Base-by-base conservation (phyloP, 2,329 filamentous ascomycete species). In the Aureobasidium sp. region DNA sequence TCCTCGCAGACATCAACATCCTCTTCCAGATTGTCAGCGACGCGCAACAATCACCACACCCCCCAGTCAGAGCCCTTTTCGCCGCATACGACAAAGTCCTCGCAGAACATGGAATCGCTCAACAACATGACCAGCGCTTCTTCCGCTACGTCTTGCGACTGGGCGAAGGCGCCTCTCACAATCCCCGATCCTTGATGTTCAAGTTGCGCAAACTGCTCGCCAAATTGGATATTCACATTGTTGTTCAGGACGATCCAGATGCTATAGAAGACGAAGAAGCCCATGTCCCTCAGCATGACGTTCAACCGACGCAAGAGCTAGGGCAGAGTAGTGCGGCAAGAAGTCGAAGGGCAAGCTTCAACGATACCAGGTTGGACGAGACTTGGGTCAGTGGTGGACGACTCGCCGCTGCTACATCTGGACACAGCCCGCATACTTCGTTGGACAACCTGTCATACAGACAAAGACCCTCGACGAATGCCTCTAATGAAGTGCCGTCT, bases 141-240 rank as follows among this genome's bases (percentile, higher is more conserved):
- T 85, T 90, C 65, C 84, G 87, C 64, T 85, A 95, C 67, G 75
- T 96, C 60, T 89, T 94, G 71, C 86, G 86, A 67, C 84, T 96
- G 70, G 88, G 89, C 57, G 58, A 61, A 23, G 59, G 60, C 10
- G 38, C 45, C 25, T 55, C 59, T n/a, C 45, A 47, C 46, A 79
- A 79, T 61, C 73, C 80, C 49, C 75, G 74, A 35, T 79, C 79
- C 4, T 77, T 95, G 29, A 79, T 84, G 64, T 83, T 87, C 61
- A 88, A 87, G 66, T 92, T 94, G 67, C 81, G 85, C 70, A 77
- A 81, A 61, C 79, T 90, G 62, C 78, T 95, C 65, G 77, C 75
- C 17, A 80, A 83, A 53, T 84, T 90, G 79, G 85, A 86, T 23
- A 90, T 93, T 64, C 79, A 84, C 43, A 78, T 94, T 58, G 85